Conservation (phyloP, 148 eudicot genomes). For the Selenicereus undatus region DNA sequence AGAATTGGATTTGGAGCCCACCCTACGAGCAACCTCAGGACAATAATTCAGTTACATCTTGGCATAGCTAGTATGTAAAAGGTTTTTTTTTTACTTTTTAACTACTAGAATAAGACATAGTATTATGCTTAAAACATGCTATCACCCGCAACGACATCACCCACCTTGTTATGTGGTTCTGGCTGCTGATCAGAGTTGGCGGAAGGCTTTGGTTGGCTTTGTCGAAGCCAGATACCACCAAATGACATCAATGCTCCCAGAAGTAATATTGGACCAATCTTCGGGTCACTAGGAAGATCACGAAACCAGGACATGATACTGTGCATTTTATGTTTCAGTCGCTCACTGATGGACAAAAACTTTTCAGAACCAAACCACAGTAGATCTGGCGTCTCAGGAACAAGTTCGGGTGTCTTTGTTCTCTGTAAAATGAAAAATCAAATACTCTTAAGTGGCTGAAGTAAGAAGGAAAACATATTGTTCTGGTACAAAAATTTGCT, state of each 20-base stretch:
- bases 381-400: conserved; percentile 66
- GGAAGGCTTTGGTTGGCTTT: conserved; percentile 45
- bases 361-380: conserved; percentile 60
- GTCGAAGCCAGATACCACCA: conserved; percentile 67
- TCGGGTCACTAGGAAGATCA: conserved; percentile 56
- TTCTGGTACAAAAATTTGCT: background rate
- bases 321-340: conserved; percentile 42
- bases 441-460: conserved; percentile 6
- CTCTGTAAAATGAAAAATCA: conserved; percentile 41
- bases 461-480: background rate
- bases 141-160: background rate
- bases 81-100: no score
- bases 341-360: conserved; percentile 47
- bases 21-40: no score
- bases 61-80: no score
- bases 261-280: conserved; percentile 80
- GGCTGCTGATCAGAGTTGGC: conserved; percentile 31
- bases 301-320: conserved; percentile 27
- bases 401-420: conserved; percentile 71
- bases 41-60: no score
- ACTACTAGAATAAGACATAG: background rate
- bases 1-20: background rate
- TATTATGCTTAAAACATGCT: background rate
- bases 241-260: conserved; percentile 73
- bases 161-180: conserved; percentile 39